Conservation (phyloP, 202 grass and related monocot genomes). For the Hordeum pubiflorum region DNA sequence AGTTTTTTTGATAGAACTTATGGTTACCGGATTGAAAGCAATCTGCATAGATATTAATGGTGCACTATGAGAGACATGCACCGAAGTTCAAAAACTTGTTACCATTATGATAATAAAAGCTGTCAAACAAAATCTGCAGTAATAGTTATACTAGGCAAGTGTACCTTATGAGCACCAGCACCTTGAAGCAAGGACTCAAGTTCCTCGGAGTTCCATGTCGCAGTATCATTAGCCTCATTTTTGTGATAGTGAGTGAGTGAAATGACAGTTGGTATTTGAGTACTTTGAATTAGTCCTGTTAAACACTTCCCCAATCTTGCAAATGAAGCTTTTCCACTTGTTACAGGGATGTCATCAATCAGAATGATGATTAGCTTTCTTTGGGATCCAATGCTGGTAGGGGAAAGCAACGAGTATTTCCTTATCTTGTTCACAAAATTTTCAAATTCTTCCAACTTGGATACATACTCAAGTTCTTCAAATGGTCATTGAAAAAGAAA, state of each 20-base stretch:
- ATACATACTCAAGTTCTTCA: constrained; percentile 70
- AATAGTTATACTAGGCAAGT: constrained; percentile 24
- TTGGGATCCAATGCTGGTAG: constrained; percentile 31
- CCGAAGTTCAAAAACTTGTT: not conserved
- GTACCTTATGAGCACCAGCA: constrained; percentile 86
- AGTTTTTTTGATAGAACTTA: constrained; percentile 84
- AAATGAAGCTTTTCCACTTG: constrained; percentile 69
- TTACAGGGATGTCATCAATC: constrained; percentile 86
- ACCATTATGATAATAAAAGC: constrained; percentile 3
- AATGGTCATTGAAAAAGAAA: constrained; percentile 26
- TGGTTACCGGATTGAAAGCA: constrained; percentile 73
- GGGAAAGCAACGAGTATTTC: constrained; percentile 73
- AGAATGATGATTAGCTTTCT: constrained; percentile 61
- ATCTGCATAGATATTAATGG: constrained; percentile 46
- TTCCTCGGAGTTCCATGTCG: constrained; percentile 52
- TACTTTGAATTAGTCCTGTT: constrained; percentile 50
- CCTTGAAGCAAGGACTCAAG: constrained; percentile 70
- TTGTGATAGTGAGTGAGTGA: constrained; percentile 74
- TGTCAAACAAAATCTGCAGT: not conserved
- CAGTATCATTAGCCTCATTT: constrained; percentile 51
- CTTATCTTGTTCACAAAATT: constrained; percentile 79
- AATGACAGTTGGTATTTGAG: constrained; percentile 77
- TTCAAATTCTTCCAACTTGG: constrained; percentile 96
- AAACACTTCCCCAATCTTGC: constrained; percentile 80
- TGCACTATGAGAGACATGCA: not conserved